Evolutionary conservation across 495 filamentous ascomycete genomes (phyloP).

Genomic region (Chaetomium cochliodes): DNA sequence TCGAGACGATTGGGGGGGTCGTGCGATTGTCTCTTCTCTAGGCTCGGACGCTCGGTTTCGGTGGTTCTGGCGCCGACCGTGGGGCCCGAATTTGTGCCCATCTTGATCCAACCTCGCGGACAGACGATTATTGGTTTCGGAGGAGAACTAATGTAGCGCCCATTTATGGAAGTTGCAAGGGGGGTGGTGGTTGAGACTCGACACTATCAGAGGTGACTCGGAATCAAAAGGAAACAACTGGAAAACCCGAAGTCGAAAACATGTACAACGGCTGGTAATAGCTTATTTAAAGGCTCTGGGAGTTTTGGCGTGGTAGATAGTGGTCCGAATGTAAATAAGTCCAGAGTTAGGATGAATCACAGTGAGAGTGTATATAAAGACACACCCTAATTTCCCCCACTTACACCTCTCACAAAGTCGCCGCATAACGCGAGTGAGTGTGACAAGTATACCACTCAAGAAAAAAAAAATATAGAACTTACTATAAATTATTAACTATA

Average conservation of each 20-base stretch:
- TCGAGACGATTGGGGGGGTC: neutral
- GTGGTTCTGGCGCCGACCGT: neutral
- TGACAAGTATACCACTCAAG: too few species aligned
- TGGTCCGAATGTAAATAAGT: neutral
- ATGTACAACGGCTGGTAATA: too few species aligned
- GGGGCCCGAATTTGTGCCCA: neutral
- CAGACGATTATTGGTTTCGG: neutral
- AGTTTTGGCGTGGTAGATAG: neutral
- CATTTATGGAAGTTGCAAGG: neutral
- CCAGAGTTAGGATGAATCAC: neutral
- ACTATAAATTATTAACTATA: too few species aligned
- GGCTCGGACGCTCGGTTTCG: neutral
- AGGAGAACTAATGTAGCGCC: neutral
- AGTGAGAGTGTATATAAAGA: neutral
- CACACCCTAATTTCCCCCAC: neutral
- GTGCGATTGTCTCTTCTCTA: neutral
- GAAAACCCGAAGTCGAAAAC: too few species aligned
- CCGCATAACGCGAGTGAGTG: too few species aligned
- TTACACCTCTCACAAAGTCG: too few species aligned
- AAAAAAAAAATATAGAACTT: too few species aligned
- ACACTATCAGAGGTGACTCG: too few species aligned
- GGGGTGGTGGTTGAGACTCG: neutral
- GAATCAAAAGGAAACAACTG: too few species aligned
- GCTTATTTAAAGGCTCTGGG: neutral
- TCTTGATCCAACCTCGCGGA: neutral